Evolutionary conservation across 2,329 filamentous ascomycete genomes (phyloP), one percentile per base, ranked within the genome.

Genomic region (Fusarium fracticaudum): DNA sequence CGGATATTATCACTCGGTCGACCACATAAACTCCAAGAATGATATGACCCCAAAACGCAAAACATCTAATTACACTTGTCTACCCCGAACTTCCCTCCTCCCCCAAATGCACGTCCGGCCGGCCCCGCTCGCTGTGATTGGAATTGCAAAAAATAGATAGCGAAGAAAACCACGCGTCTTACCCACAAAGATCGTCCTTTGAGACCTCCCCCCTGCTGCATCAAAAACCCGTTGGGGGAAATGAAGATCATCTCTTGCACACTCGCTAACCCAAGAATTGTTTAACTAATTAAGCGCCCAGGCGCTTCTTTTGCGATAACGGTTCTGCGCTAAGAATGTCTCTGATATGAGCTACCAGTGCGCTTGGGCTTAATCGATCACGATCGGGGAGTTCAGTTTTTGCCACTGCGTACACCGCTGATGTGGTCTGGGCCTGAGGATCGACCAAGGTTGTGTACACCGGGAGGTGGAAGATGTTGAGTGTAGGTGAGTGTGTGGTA

Each of bases 211-310:
- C 66, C 55, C 44, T 68, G 51, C 35, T 68, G 43, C 67, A 72
- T 69, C 69, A 72, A 48, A 67, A 62, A 26, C 57, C 45, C 64
- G 70, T 72, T 72, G 60, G 71, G 57, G 74, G 64, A 76, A 76
- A 76, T 76, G 74, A 76, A 75, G 74, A 76, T 76, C 74, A 76
- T 76, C 75, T 76, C 61, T 33, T 67, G 53, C 68, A 69, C 50
- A 22, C 38, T 24, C 37, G 43, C 37, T 57, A 57, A 59, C 31
- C 7, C 31, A 44, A 29, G 12, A 38, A 9, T 18, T 54, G 15
- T 40, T 31, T n/a, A 40, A 26, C n/a, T 50, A 65, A 45, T 53
- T 72, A 73, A 70, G 64, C 70, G 70, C 70, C 67, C 69, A 38
- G 69, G 70, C 69, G 69, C 69, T 72, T 55, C 24, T 55, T 43